Base-by-base conservation (phyloP, 345 rosid species). In the Gossypium arboreum region DNA sequence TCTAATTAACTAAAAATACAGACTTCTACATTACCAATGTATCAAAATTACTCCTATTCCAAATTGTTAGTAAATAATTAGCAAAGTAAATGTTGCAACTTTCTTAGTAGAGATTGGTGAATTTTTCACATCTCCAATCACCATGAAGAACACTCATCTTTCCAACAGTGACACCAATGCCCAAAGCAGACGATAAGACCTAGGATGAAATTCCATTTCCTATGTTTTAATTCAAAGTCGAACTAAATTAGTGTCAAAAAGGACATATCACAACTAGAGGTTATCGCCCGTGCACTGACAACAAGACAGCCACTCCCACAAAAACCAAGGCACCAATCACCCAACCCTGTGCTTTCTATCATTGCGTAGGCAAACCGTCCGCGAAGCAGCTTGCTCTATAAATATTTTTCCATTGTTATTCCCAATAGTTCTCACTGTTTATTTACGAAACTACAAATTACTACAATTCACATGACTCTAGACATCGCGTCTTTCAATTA, bases 381-480 rank as follows among this genome's bases (percentile, higher is more conserved):
- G 41, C 7, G 41, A 34, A 34, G 7, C 8, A 58, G 7, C 9
- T 43, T 24, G 56, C 67, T 34, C 68, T 61, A 60, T 72, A n/a
- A 41, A 5, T 43, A n/a, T 0, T 41, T 20, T 15, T 15, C 39
- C 39, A 22, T 47, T 68, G 2, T 47, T 39, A 47, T 47, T 22
- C 34, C 7, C 7, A 34, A 5, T 34, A 12, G 61, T 54, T 70
- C 17, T 71, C 48, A 18, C 74, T 71, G 63, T 34, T 51, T 18
- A 4, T 51, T 39, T 55, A 71, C 50, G 18, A 54, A 18, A 57
- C 77, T 68, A 50, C 67, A n/a, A 61, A 59, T 81, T 77, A 80
- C 34, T 68, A 72, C 66, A 71, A 75, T 62, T 72, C 79, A 74
- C 81, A 56, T 67, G 18, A 75, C 78, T 72, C 64, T 50, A 79